A percentile compares a stretch with the other conserved stretches of the same genome.
These are phyloP conservation scores for Rubia tinctorum DNA, from an alignment of 305 asterid species.

Conservation along the genomic window DNA sequence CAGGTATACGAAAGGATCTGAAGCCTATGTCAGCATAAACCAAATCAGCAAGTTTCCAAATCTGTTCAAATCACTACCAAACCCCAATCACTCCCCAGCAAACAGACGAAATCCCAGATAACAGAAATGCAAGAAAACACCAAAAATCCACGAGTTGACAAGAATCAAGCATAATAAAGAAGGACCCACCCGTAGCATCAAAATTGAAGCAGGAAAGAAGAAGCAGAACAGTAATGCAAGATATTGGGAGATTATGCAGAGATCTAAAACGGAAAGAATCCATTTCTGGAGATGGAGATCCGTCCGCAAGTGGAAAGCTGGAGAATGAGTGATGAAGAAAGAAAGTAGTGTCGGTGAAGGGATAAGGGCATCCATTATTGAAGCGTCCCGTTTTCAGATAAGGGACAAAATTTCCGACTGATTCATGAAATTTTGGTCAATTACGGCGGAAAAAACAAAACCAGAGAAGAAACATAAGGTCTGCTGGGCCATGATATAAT, in stretches of 20 bases:
- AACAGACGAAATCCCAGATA: slow-evolving; percentile 4
- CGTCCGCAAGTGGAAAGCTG: background rate
- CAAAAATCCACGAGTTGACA: background rate
- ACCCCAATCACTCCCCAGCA: background rate
- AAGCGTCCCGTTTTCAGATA: too few species aligned
- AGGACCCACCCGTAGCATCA: slow-evolving; percentile 45
- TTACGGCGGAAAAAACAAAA: too few species aligned
- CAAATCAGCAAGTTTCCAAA: background rate
- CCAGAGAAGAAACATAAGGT: too few species aligned
- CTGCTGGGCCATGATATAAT: too few species aligned
- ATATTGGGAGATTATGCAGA: slow-evolving; percentile 23
- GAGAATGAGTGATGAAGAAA: background rate
- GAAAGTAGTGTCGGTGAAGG: slow-evolving; percentile 21
- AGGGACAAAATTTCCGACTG: too few species aligned
- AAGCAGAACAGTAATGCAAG: slow-evolving; percentile 31
- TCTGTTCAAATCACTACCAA: background rate
- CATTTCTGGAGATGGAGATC: slow-evolving; percentile 21
- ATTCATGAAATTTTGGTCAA: too few species aligned
- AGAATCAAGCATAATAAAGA: background rate
- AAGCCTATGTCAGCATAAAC: background rate
- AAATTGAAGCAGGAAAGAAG: slow-evolving; percentile 56
- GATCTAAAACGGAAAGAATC: slow-evolving; percentile 32
- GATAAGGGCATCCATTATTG: background rate
- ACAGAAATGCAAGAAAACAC: slow-evolving; percentile 9
- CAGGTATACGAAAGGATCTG: slow-evolving; percentile 11